Percentiles rank a stretch among this genome's conserved stretches.
Conservation (phyloP, 2,329 filamentous ascomycete species). For the Penicillium sp. region DNA sequence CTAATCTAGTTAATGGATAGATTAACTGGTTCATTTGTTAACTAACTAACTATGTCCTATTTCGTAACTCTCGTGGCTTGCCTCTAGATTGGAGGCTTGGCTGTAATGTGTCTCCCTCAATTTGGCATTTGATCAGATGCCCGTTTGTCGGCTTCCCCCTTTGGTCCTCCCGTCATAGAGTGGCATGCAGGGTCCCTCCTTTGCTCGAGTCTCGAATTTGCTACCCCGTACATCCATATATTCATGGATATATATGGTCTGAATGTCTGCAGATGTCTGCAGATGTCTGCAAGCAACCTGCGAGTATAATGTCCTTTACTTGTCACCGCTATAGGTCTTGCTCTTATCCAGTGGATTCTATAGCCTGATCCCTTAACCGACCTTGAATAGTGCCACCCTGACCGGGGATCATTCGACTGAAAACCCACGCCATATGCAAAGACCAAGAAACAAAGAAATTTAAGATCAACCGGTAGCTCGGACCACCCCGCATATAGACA, state of each 20-base stretch:
- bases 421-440: background rate
- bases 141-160: constrained; percentile 16
- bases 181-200: constrained; percentile 4
- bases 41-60: background rate
- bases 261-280: background rate
- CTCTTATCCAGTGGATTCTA: background rate
- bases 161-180: constrained; percentile 16
- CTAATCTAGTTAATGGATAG: background rate
- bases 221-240: background rate
- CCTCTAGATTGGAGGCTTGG: background rate
- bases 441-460: background rate
- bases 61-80: background rate
- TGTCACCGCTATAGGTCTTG: constrained; percentile 7
- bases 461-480: background rate
- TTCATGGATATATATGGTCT: background rate
- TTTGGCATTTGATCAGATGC: constrained; percentile 15
- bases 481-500: background rate
- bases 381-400: background rate
- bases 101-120: background rate
- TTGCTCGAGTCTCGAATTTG: background rate
- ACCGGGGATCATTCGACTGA: background rate
- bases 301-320: background rate
- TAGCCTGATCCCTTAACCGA: background rate
- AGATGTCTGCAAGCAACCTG: background rate
- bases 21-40: background rate